Evolutionary conservation across 2,329 filamentous ascomycete species (phyloP).

Genomic region (Stagonosporopsis tanaceti): DNA sequence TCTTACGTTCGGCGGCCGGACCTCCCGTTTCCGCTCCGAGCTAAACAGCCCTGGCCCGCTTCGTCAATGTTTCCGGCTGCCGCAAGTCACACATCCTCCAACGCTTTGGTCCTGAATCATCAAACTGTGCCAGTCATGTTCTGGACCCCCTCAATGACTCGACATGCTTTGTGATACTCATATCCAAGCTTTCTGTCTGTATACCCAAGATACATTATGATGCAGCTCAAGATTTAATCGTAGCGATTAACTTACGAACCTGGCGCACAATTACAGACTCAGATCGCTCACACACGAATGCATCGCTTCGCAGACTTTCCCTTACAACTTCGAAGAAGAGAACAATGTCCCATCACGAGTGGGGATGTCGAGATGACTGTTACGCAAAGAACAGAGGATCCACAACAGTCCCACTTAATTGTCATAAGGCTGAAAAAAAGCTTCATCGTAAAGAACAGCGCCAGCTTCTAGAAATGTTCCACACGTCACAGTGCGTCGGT

Average conservation of each 20-base stretch:
- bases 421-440: conserved; percentile 32
- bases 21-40: conserved; percentile 29
- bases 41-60: conserved; percentile 11
- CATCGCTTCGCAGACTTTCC: not conserved
- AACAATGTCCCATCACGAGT: not conserved
- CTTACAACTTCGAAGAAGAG: not conserved
- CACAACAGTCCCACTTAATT: conserved; percentile 18
- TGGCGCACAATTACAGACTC: not conserved
- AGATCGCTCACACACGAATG: not conserved
- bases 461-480: conserved; percentile 17
- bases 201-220: not conserved
- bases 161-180: not conserved
- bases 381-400: conserved; percentile 11
- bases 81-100: not conserved
- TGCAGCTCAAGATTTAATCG: not conserved
- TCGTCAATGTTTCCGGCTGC: conserved; percentile 14
- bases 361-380: conserved; percentile 12
- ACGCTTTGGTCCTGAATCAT: not conserved
- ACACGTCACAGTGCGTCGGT: conserved; percentile 30
- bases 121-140: not conserved
- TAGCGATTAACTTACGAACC: not conserved
- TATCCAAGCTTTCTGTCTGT: not conserved
- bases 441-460: conserved; percentile 14
- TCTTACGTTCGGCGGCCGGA: conserved; percentile 29
- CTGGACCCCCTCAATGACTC: not conserved